These are phyloP conservation scores for Austroboletus novae-zelandiae DNA, from an alignment of 1,284 basidiomycete genomes.

Conservation along the genomic window DNA sequence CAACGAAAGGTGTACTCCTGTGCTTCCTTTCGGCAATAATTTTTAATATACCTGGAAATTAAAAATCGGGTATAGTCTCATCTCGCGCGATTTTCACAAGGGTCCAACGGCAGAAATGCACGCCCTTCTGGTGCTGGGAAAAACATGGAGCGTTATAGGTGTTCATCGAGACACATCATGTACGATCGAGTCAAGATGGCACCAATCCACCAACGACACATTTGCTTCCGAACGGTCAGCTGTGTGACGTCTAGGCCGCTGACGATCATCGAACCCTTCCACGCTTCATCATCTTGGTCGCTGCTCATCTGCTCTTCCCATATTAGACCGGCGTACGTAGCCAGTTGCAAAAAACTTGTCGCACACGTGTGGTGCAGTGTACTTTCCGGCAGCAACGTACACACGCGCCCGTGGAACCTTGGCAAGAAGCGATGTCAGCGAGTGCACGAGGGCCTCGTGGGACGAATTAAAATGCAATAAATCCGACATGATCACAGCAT, in stretches of 20 bases:
- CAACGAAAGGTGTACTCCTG: no score
- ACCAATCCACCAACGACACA: conserved; percentile 58
- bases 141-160: conserved; percentile 1
- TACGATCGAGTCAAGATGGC: background rate
- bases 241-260: conserved; percentile 46
- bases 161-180: background rate
- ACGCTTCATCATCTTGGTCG: conserved; percentile 26
- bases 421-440: conserved; percentile 49
- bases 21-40: no score
- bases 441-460: conserved; percentile 54
- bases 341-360: conserved; percentile 48
- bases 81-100: no score
- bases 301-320: conserved; percentile 40
- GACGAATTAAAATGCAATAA: conserved; percentile 64
- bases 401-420: conserved; percentile 41
- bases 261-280: conserved; percentile 49
- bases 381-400: conserved; percentile 64
- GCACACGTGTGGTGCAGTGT: conserved; percentile 56
- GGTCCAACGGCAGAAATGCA: no score
- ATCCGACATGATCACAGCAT: conserved; percentile 65
- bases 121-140: background rate
- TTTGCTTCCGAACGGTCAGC: conserved; percentile 49
- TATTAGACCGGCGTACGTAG: conserved; percentile 41
- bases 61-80: no score
- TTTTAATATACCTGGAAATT: no score